Percentiles rank a stretch among this genome's conserved stretches.
These are phyloP conservation scores for Hysterangium stoloniferum DNA, from an alignment of 768 basidiomycete species.

Conservation along the genomic window DNA sequence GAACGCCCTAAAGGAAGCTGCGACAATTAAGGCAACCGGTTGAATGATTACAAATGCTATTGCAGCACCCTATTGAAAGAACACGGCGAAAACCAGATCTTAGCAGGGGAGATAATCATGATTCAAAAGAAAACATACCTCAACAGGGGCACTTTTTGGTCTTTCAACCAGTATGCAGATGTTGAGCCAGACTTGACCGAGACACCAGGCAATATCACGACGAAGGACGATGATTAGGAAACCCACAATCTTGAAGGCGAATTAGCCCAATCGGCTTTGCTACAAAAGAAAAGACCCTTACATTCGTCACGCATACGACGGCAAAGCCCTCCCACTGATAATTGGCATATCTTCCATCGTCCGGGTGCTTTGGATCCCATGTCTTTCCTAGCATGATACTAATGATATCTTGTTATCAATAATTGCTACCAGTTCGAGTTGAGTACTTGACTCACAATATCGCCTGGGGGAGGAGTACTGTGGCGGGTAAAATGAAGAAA, in stretches of 20 bases:
- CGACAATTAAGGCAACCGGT: constrained; percentile 48
- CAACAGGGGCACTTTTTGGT: constrained; percentile 59
- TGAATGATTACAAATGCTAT: constrained; percentile 60
- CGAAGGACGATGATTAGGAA: constrained; percentile 47
- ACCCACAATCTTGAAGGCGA: constrained; percentile 28
- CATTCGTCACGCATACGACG: constrained; percentile 57
- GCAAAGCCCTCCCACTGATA: constrained; percentile 71
- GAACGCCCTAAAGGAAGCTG: constrained; percentile 32
- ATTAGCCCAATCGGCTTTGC: neutral
- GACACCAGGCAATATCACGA: constrained; percentile 67
- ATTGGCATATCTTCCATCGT: constrained; percentile 28
- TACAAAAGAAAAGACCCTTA: constrained; percentile 10
- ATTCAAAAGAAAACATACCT: constrained; percentile 35
- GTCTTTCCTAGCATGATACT: constrained; percentile 66
- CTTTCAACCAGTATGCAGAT: constrained; percentile 51
- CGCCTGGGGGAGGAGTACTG: constrained; percentile 34
- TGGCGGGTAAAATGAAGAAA: constrained; percentile 37
- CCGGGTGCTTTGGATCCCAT: constrained; percentile 36
- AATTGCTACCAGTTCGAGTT: too few species aligned
- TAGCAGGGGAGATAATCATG: neutral
- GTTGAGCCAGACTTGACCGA: constrained; percentile 68
- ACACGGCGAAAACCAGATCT: neutral
- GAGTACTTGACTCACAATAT: constrained; percentile 43
- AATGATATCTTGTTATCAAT: neutral
- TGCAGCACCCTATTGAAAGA: constrained; percentile 40